Conservation (phyloP, 148 eudicot genomes). For the Rhododendron ovatum region DNA sequence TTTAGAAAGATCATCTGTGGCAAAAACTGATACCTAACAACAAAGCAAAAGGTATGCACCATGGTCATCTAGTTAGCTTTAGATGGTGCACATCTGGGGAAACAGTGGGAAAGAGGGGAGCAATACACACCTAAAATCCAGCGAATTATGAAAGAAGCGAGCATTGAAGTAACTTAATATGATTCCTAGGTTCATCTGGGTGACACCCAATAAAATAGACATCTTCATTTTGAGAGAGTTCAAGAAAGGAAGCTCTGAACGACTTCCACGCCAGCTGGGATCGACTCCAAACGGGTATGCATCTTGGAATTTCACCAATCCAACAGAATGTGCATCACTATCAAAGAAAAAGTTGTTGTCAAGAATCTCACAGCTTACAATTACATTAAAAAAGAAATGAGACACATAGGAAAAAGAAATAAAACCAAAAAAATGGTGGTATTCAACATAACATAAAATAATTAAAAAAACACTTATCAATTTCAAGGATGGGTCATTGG, state of each 20-base stretch:
- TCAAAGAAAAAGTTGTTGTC: conserved; percentile 15
- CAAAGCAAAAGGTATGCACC: conserved; percentile 23
- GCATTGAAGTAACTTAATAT: conserved; percentile 87
- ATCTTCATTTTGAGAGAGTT: conserved; percentile 98
- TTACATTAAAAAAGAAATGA: neutral
- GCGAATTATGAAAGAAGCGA: conserved; percentile 63
- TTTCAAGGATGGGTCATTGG: neutral
- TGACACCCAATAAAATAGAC: conserved; percentile 93
- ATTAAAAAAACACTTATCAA: neutral
- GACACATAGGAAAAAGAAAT: neutral
- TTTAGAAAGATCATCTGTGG: conserved; percentile 97
- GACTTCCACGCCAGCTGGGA: conserved; percentile 99
- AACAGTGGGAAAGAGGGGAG: conserved; percentile 12
- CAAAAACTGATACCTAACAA: conserved; percentile 73
- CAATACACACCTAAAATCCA: conserved; percentile 69
- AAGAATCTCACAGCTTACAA: neutral
- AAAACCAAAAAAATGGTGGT: neutral
- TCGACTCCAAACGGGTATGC: conserved; percentile 98
- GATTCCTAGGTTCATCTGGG: conserved; percentile 93
- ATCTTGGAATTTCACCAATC: conserved; percentile 72
- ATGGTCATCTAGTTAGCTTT: neutral
- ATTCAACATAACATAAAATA: neutral
- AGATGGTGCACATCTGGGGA: neutral
- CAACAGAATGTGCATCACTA: conserved; percentile 76
- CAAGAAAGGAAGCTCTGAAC: conserved; percentile 92